A percentile compares a stretch with the other conserved stretches of the same genome.
Evolutionary conservation across 331 rosid species (phyloP).

Genomic region (Acacia concinna): DNA sequence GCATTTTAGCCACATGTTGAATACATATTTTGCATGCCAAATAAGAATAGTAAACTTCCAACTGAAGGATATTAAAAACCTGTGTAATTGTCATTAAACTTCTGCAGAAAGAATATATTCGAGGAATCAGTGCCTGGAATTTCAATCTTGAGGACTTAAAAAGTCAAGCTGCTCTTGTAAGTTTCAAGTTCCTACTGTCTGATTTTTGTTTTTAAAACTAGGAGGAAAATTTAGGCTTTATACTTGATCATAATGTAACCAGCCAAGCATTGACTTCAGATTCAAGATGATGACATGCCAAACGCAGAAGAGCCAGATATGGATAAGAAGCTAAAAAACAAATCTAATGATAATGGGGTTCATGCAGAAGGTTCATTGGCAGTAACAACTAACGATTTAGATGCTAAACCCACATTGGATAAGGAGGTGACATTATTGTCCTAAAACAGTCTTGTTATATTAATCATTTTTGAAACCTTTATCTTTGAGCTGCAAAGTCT

Average conservation of each 20-base stretch:
- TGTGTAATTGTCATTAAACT: conserved; percentile 22
- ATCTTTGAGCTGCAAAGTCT: conserved; percentile 19
- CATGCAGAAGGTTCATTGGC: conserved; percentile 45
- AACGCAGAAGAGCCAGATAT: conserved; percentile 50
- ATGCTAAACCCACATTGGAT: conserved; percentile 45
- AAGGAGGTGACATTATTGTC: conserved; percentile 62
- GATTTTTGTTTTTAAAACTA: conserved; percentile 11
- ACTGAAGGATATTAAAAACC: conserved; percentile 8
- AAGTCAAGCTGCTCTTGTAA: conserved; percentile 96
- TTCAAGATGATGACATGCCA: conserved; percentile 71
- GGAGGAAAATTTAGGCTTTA: conserved; percentile 14
- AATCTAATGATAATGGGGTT: conserved; percentile 44
- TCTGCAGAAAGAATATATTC: conserved; percentile 88
- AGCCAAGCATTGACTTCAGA: conserved; percentile 50
- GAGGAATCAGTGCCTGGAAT: conserved; percentile 99
- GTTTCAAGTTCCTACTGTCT: conserved; percentile 39
- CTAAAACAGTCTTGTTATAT: conserved; percentile 9
- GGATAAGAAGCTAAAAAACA: conserved; percentile 45
- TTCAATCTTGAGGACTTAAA: conserved; percentile 93
- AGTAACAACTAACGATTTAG: conserved; percentile 52
- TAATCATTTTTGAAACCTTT: conserved; percentile 3
- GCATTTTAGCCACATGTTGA: neutral
- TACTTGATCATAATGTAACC: conserved; percentile 29
- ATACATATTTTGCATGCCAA: neutral
- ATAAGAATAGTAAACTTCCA: neutral